These are phyloP conservation scores for Picea engelmannii DNA, from an alignment of 83 land plant species.

Conservation along the genomic window DNA sequence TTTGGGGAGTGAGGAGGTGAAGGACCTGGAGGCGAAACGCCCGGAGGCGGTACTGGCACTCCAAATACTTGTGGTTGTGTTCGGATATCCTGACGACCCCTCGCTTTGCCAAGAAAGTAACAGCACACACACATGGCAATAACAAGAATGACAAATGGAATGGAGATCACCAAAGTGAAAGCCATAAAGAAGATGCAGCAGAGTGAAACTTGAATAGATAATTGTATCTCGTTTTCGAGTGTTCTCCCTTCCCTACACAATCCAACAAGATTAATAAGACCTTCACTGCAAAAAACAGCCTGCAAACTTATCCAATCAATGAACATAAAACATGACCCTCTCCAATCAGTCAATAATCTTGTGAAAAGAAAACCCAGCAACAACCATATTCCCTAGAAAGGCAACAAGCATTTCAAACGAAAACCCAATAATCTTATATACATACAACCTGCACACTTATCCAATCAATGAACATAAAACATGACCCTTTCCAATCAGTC, in stretches of 20 bases:
- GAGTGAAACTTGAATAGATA: background rate
- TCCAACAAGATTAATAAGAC: background rate
- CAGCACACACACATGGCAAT: constrained; percentile 13
- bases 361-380: too few species aligned
- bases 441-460: background rate
- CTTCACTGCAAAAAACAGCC: background rate
- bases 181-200: background rate
- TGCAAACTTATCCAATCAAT: background rate
- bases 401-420: background rate
- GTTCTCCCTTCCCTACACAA: background rate
- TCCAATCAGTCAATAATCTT: too few species aligned
- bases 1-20: constrained; percentile 7
- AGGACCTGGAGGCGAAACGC: constrained; percentile 8
- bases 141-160: constrained; percentile 7
- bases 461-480: background rate
- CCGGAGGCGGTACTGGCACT: constrained; percentile 1
- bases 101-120: constrained; percentile 12
- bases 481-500: too few species aligned
- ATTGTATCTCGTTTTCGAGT: background rate
- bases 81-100: constrained; percentile 10
- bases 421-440: background rate
- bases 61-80: constrained; percentile 12
- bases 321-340: background rate
- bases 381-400: background rate
- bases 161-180: constrained; percentile 2